Evolutionary conservation across 768 basidiomycete species (phyloP).

Genomic region (Russula ochroleuca): DNA sequence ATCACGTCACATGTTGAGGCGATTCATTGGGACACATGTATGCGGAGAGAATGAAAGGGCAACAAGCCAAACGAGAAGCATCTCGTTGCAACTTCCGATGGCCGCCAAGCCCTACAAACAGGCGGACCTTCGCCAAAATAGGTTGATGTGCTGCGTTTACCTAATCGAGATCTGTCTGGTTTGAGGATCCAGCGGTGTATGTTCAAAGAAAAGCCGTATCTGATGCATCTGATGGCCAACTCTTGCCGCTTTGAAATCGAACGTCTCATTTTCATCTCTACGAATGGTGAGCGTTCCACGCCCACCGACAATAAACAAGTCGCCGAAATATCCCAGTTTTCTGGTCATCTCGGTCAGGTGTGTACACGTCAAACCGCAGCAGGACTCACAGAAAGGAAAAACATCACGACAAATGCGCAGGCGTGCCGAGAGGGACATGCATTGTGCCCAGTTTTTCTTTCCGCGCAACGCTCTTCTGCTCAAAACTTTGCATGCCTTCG

Average conservation of each 20-base stretch:
- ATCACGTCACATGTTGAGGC: slow-evolving; percentile 19
- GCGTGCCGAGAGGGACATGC: background rate
- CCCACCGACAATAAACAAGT: background rate
- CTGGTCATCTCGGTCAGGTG: background rate
- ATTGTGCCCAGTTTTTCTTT: slow-evolving; percentile 43
- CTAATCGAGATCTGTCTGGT: background rate
- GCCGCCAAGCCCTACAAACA: slow-evolving; percentile 1
- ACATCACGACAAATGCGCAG: slow-evolving; percentile 1
- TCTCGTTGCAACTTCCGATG: background rate
- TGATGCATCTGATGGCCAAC: background rate
- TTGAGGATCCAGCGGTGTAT: slow-evolving; percentile 5
- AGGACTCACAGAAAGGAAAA: slow-evolving; percentile 5
- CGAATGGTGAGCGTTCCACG: background rate
- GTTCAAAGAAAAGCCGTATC: background rate
- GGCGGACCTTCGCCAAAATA: slow-evolving; percentile 7
- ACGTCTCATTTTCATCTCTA: background rate
- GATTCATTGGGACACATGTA: slow-evolving; percentile 17
- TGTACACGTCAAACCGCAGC: background rate
- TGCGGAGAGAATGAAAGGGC: slow-evolving; percentile 4
- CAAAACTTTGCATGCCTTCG: slow-evolving; percentile 87
- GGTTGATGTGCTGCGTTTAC: slow-evolving; percentile 2
- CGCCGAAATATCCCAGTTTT: background rate
- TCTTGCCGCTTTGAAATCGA: background rate
- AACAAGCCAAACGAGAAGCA: slow-evolving; percentile 17
- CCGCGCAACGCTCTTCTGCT: slow-evolving; percentile 56